Percentiles rank a stretch among this genome's conserved stretches.
Conservation (phyloP, 331 rosid species). For the Erythrophleum ivorense region DNA sequence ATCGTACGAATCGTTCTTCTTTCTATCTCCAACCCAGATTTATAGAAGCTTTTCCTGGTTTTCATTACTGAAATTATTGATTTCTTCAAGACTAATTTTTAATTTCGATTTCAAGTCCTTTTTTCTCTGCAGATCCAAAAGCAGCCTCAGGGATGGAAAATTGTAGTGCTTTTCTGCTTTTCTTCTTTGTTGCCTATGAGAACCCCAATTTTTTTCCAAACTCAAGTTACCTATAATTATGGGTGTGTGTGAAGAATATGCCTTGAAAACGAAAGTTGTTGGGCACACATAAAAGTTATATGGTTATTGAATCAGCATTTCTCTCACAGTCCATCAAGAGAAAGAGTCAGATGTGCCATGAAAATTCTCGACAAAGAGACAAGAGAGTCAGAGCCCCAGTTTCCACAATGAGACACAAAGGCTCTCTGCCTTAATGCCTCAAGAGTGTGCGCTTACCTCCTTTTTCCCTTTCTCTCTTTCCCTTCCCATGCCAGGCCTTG, state of each 20-base stretch:
- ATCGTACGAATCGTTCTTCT: too few relatives aligned
- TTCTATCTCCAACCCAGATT: not conserved
- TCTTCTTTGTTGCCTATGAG: too few relatives aligned
- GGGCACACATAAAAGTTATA: slow-evolving; percentile 1
- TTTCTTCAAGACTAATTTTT: too few relatives aligned
- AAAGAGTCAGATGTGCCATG: slow-evolving; percentile 59
- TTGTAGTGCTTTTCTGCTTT: not conserved
- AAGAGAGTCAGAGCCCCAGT: slow-evolving; percentile 63
- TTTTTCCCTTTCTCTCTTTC: slow-evolving; percentile 25
- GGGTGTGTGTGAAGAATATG: slow-evolving; percentile 16
- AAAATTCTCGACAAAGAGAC: slow-evolving; percentile 89
- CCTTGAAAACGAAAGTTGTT: slow-evolving; percentile 1
- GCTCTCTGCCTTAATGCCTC: slow-evolving; percentile 28
- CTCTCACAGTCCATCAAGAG: not conserved
- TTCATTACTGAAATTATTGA: too few relatives aligned
- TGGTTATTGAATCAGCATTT: slow-evolving; percentile 25
- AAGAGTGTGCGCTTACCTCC: slow-evolving; percentile 13
- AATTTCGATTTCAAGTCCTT: too few relatives aligned
- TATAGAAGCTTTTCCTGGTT: not conserved
- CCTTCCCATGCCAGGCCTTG: slow-evolving; percentile 45
- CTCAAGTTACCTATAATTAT: not conserved
- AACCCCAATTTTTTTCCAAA: too few relatives aligned
- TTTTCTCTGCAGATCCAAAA: not conserved
- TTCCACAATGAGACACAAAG: slow-evolving; percentile 45
- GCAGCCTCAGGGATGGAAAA: not conserved